Conservation (phyloP, 352 stramenopile species). For the Elongisporangium senticosum region DNA sequence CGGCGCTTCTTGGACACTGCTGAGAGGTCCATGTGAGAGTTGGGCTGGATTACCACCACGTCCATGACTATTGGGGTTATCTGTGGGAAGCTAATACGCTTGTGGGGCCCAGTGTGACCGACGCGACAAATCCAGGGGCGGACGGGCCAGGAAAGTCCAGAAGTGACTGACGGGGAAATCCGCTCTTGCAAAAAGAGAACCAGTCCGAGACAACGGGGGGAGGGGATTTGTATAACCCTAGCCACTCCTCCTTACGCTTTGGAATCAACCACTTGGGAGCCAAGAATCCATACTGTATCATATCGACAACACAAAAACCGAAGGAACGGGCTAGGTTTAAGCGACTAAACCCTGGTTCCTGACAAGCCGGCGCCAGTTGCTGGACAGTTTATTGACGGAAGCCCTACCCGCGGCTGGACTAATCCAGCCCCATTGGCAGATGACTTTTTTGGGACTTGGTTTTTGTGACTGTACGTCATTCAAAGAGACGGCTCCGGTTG, state of each 20-base stretch:
- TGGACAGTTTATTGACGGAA: background rate
- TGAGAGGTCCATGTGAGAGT: constrained; percentile 13
- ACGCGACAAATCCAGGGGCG: background rate
- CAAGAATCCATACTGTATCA: background rate
- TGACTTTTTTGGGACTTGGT: background rate
- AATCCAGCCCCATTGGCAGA: background rate
- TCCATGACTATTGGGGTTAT: constrained; percentile 3
- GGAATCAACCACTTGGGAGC: background rate
- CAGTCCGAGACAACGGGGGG: constrained; percentile 3
- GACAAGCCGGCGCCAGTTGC: background rate
- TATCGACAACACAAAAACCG: background rate
- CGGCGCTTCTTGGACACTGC: constrained; percentile 49
- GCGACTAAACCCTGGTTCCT: background rate
- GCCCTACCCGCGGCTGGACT: background rate
- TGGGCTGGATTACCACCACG: constrained; percentile 45
- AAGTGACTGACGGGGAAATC: constrained; percentile 14
- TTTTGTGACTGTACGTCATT: background rate
- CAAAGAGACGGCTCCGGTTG: background rate
- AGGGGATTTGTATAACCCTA: constrained; percentile 19
- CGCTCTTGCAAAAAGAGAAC: background rate
- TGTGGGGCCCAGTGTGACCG: background rate
- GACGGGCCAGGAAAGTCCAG: background rate
- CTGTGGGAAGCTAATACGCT: constrained; percentile 1
- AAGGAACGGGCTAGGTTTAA: background rate
- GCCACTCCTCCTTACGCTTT: background rate